Conservation (phyloP, 2,329 filamentous ascomycete species). For the Apiospora malaysiana region DNA sequence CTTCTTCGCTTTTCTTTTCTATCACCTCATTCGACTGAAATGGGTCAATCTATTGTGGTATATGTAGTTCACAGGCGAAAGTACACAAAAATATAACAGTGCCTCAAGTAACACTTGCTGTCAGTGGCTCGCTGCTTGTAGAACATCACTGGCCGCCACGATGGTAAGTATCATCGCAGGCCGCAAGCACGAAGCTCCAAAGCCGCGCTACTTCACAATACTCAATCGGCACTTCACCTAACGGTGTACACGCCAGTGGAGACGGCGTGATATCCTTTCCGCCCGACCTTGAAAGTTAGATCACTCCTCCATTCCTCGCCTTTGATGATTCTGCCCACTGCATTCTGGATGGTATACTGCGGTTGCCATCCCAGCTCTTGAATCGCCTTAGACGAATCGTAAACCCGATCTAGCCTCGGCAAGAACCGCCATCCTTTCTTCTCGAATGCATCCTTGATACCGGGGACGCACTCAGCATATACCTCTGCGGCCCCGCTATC, state of each 20-base stretch:
- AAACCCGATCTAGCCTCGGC: constrained; percentile 49
- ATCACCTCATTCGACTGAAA: not conserved
- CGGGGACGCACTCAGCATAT: constrained; percentile 36
- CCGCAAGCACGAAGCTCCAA: not conserved
- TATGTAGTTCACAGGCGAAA: not conserved
- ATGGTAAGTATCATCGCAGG: not conserved
- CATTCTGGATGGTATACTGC: constrained; percentile 46
- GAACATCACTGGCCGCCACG: not conserved
- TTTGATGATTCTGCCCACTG: constrained; percentile 40
- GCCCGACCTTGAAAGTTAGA: constrained; percentile 46
- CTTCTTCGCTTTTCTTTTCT: not conserved
- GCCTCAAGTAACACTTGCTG: not conserved
- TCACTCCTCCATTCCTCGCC: constrained; percentile 48
- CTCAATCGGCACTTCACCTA: not conserved
- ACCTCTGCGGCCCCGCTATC: constrained; percentile 41
- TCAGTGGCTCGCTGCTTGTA: not conserved
- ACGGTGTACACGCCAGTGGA: constrained; percentile 51
- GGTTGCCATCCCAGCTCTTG: constrained; percentile 50
- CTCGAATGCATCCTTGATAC: constrained; percentile 39
- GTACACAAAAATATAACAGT: not conserved
- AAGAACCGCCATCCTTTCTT: constrained; percentile 45
- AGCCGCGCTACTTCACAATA: not conserved
- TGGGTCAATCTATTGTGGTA: not conserved
- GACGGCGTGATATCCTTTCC: constrained; percentile 50
- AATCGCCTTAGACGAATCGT: constrained; percentile 49